These are phyloP conservation scores for Extremus antarcticus DNA, from an alignment of 495 filamentous ascomycete species.

Conservation along the genomic window DNA sequence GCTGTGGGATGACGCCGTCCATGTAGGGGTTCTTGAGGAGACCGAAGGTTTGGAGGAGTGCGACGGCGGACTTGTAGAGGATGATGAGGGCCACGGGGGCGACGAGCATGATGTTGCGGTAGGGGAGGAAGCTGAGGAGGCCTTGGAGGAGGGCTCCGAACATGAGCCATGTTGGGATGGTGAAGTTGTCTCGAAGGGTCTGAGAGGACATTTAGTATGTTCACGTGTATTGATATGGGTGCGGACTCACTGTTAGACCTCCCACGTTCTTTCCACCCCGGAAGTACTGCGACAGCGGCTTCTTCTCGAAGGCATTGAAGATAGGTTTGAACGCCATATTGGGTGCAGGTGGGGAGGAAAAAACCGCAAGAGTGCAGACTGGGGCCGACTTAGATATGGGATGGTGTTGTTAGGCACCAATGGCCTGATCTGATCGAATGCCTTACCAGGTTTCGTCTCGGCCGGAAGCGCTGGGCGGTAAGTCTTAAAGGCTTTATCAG, in stretches of 20 bases:
- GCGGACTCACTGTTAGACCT: background rate
- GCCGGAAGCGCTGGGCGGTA: too few species aligned
- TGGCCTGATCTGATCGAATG: too few species aligned
- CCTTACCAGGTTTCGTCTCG: too few species aligned
- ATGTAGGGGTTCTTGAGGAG: conserved; percentile 31
- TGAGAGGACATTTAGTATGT: background rate
- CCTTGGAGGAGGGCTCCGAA: conserved; percentile 3
- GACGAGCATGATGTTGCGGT: conserved; percentile 7
- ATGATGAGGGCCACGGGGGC: background rate
- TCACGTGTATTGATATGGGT: background rate
- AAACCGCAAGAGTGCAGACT: too few species aligned
- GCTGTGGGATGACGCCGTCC: conserved; percentile 26
- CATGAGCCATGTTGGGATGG: background rate
- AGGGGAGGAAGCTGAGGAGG: conserved; percentile 2
- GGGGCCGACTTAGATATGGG: too few species aligned
- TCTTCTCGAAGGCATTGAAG: background rate
- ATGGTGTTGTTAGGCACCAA: too few species aligned
- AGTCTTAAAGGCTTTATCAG: too few species aligned
- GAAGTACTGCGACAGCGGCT: background rate
- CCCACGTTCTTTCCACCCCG: background rate
- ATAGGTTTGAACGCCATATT: background rate
- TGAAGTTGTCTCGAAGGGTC: background rate
- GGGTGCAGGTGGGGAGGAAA: too few species aligned
- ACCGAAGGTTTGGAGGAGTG: conserved; percentile 5
- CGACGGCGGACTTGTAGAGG: background rate